phyloP scores from a whole-genome alignment of 768 basidiomycete genomes.

The Phaeotremella fagi region DNA sequence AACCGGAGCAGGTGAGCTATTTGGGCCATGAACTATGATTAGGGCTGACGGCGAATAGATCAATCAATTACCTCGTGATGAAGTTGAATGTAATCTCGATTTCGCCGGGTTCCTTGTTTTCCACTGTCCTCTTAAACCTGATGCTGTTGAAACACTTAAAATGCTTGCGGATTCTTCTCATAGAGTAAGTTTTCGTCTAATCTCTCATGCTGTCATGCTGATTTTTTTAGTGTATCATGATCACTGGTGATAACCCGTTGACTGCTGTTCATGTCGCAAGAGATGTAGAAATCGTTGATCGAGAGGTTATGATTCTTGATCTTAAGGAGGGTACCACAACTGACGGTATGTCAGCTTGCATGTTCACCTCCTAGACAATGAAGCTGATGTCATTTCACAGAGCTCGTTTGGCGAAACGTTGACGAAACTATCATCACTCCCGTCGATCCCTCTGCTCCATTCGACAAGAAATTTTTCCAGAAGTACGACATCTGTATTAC shows the following conservation, averaged over 20 bases:
- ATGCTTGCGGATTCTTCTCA: slow-evolving; percentile 96
- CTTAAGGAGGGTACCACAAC: slow-evolving; percentile 71
- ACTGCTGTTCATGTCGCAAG: slow-evolving; percentile 94
- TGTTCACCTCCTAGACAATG: too few species aligned
- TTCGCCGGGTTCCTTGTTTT: slow-evolving; percentile 99
- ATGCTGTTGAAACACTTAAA: slow-evolving; percentile 82
- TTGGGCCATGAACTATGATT: slow-evolving; percentile 1
- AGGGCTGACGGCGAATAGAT: neutral
- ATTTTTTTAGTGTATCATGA: slow-evolving; percentile 93
- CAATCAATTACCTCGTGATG: slow-evolving; percentile 80
- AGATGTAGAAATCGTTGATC: slow-evolving; percentile 95
- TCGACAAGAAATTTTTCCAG: slow-evolving; percentile 72
- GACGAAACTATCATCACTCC: slow-evolving; percentile 85
- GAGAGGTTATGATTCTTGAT: slow-evolving; percentile 89
- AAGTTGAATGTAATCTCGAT: slow-evolving; percentile 68
- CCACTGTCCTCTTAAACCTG: slow-evolving; percentile 93
- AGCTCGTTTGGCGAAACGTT: slow-evolving; percentile 88
- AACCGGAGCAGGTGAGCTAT: slow-evolving; percentile 63
- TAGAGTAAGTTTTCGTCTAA: slow-evolving; percentile 59
- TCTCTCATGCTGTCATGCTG: too few species aligned
- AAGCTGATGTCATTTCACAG: too few species aligned
- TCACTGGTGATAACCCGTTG: slow-evolving; percentile 96
- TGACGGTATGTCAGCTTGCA: slow-evolving; percentile 59
- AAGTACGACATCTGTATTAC: slow-evolving; percentile 96
- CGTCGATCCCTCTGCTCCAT: slow-evolving; percentile 70